These are phyloP conservation scores for Aspergillus pseudoterreus DNA, from an alignment of 2,329 filamentous ascomycete species.

Conservation along the genomic window DNA sequence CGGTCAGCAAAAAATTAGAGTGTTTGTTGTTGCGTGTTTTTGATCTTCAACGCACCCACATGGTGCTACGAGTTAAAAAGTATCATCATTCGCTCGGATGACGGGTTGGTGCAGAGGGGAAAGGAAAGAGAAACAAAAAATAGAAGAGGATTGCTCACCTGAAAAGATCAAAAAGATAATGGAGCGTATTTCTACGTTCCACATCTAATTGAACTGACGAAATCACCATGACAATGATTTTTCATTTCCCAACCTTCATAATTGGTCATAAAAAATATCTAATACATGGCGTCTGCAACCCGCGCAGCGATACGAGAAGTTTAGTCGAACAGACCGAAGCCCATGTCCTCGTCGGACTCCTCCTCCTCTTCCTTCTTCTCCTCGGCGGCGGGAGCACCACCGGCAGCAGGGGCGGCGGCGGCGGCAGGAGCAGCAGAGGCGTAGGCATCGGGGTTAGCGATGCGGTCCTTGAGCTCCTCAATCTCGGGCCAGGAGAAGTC, in stretches of 20 bases:
- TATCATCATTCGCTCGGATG: constrained; percentile 54
- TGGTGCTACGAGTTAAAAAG: constrained; percentile 63
- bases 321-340: constrained; percentile 78
- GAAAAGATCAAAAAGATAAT: constrained; percentile 21
- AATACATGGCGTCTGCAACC: constrained; percentile 36
- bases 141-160: constrained; percentile 19
- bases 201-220: constrained; percentile 22
- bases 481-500: constrained; percentile 95
- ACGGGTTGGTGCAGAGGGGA: too few species aligned
- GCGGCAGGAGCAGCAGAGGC: constrained; percentile 75
- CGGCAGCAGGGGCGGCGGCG: constrained; percentile 50
- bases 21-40: constrained; percentile 61
- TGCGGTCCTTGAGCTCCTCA: constrained; percentile 97
- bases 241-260: constrained; percentile 32
- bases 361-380: constrained; percentile 62
- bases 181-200: constrained; percentile 32
- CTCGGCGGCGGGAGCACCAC: constrained; percentile 49
- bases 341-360: constrained; percentile 59
- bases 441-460: constrained; percentile 97
- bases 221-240: constrained; percentile 26
- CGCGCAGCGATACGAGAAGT: constrained; percentile 20
- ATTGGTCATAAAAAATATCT: constrained; percentile 32
- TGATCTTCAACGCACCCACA: constrained; percentile 51
- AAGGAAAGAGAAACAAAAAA: constrained; percentile 6
- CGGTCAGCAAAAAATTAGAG: constrained; percentile 71